Evolutionary conservation across 2,329 filamentous ascomycete species (phyloP).

Genomic region (Colletotrichum lupini): DNA sequence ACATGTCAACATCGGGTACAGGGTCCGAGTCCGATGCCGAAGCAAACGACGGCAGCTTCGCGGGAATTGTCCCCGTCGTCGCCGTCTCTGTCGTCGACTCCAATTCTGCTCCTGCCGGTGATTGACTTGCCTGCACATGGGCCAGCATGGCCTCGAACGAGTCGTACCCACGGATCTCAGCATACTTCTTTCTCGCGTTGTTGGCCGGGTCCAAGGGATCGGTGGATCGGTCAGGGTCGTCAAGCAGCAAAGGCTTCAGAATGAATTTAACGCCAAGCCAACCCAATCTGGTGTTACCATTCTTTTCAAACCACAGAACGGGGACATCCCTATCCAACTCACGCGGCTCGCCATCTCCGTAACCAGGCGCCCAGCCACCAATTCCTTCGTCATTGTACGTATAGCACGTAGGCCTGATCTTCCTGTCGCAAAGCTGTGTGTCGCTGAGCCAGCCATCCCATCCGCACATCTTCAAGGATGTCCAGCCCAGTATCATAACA

Average conservation of each 20-base stretch:
- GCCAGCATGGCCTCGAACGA: slow-evolving; percentile 31
- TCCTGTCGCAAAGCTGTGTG: slow-evolving; percentile 14
- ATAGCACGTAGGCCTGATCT: slow-evolving; percentile 32
- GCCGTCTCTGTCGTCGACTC: not conserved
- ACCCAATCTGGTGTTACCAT: slow-evolving; percentile 33
- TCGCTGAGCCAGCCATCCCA: slow-evolving; percentile 24
- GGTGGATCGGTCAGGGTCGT: slow-evolving; percentile 24
- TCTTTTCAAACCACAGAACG: slow-evolving; percentile 36
- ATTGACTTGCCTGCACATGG: not conserved
- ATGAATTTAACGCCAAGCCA: slow-evolving; percentile 18
- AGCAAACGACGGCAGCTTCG: slow-evolving; percentile 20
- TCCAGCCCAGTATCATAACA: slow-evolving; percentile 37
- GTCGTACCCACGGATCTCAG: slow-evolving; percentile 22
- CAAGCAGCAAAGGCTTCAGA: slow-evolving; percentile 21
- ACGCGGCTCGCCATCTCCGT: slow-evolving; percentile 27
- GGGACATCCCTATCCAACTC: slow-evolving; percentile 34
- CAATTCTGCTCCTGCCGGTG: not conserved
- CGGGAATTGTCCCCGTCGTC: not conserved
- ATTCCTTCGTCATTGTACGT: slow-evolving; percentile 32
- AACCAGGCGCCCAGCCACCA: slow-evolving; percentile 34
- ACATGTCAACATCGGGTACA: slow-evolving; percentile 25
- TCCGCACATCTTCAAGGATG: slow-evolving; percentile 26
- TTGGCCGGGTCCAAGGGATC: slow-evolving; percentile 18
- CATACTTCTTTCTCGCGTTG: slow-evolving; percentile 22
- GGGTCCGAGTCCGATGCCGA: slow-evolving; percentile 26